Percentiles rank a stretch among this genome's conserved stretches.
These are phyloP conservation scores for Fusarium anguioides DNA, from an alignment of 2,329 filamentous ascomycete species.

Conservation along the genomic window DNA sequence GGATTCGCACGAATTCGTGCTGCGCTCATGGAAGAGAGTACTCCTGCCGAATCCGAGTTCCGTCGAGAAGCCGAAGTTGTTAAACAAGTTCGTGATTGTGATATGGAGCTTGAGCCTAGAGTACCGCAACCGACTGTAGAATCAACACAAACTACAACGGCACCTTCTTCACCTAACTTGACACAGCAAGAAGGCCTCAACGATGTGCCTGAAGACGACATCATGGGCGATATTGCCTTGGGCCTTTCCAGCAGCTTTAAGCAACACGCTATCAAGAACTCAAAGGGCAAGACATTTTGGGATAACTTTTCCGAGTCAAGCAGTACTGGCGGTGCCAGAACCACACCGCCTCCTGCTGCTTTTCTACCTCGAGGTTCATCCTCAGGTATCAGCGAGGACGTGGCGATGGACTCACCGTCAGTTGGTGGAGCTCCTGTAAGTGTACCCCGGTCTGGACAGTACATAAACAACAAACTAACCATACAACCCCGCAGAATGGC, in stretches of 20 bases:
- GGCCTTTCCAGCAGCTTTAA: slow-evolving; percentile 76
- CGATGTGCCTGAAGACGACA: slow-evolving; percentile 76
- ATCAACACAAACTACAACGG: slow-evolving; percentile 63
- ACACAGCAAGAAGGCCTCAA: slow-evolving; percentile 74
- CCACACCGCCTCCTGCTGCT: slow-evolving; percentile 75
- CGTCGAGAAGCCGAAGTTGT: slow-evolving; percentile 95
- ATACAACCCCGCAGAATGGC: slow-evolving; percentile 44
- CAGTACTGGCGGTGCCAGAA: slow-evolving; percentile 59
- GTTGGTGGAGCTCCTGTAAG: slow-evolving; percentile 52
- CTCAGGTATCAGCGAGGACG: slow-evolving; percentile 74
- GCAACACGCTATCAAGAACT: slow-evolving; percentile 77
- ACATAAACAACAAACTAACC: slow-evolving; percentile 30
- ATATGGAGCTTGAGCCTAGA: slow-evolving; percentile 70
- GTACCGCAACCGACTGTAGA: slow-evolving; percentile 54
- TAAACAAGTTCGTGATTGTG: slow-evolving; percentile 91
- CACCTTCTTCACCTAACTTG: slow-evolving; percentile 76
- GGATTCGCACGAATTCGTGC: slow-evolving; percentile 94
- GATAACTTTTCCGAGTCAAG: slow-evolving; percentile 78
- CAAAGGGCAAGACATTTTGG: slow-evolving; percentile 77
- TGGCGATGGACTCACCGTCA: slow-evolving; percentile 77
- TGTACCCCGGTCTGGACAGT: slow-evolving; percentile 8
- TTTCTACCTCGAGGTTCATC: slow-evolving; percentile 69
- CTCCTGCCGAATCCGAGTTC: slow-evolving; percentile 88
- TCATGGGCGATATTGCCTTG: slow-evolving; percentile 66
- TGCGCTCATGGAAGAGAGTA: slow-evolving; percentile 86